Evolutionary conservation across 345 rosid genomes (phyloP).

Genomic region (Gossypium australe): DNA sequence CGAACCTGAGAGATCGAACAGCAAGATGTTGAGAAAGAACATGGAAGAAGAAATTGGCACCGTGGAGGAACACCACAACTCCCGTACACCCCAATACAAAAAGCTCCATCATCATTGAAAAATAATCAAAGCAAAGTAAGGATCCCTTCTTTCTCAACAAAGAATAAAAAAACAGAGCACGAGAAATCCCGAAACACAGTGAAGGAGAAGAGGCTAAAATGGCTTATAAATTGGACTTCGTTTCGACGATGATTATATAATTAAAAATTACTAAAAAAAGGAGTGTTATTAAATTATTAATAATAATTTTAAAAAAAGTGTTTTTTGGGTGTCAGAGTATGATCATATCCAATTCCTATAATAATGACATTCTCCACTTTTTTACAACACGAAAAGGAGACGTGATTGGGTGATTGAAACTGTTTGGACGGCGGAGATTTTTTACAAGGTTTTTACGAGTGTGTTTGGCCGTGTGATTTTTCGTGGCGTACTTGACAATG

Average conservation of each 20-base stretch:
- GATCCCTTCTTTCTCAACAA: neutral
- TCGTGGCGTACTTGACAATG: neutral
- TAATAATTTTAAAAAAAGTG: too few relatives aligned
- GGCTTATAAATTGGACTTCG: neutral
- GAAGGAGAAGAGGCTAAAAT: neutral
- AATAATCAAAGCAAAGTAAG: neutral
- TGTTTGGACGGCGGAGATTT: too few relatives aligned
- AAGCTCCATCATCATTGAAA: constrained; percentile 39
- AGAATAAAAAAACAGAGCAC: neutral
- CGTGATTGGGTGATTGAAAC: neutral
- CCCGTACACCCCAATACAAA: constrained; percentile 51
- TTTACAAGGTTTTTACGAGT: neutral
- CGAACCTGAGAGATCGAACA: constrained; percentile 50
- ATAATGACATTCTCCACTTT: neutral
- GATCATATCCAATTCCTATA: neutral
- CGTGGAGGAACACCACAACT: constrained; percentile 56
- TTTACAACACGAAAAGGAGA: neutral
- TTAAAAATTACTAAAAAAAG: neutral
- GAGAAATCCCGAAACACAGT: neutral
- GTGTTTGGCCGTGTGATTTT: neutral
- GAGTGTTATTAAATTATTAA: neutral
- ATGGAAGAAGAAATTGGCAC: constrained; percentile 60
- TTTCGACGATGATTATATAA: neutral
- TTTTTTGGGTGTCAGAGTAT: neutral
- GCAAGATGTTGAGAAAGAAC: constrained; percentile 42